Evolutionary conservation across 441 rosid genomes (phyloP).

Genomic region (Erodium moschatum): DNA sequence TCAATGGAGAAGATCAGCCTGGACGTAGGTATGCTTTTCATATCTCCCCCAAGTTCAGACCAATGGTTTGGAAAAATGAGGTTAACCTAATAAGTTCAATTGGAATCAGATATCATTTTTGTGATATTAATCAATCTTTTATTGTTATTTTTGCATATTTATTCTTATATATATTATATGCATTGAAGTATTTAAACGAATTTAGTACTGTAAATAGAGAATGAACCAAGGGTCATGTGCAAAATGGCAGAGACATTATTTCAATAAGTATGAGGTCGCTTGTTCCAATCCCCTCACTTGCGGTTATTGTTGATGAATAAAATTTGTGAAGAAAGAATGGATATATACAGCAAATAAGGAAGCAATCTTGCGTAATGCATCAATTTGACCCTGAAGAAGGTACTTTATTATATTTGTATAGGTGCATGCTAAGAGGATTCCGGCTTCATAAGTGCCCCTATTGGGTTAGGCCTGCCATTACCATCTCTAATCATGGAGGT

Average conservation of each 20-base stretch:
- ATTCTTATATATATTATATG: neutral
- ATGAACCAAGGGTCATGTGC: too few species aligned
- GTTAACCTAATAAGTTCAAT: neutral
- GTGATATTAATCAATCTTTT: neutral
- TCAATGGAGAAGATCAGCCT: conserved; percentile 53
- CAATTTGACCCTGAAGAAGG: conserved; percentile 8
- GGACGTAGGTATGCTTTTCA: conserved; percentile 48
- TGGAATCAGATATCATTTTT: neutral
- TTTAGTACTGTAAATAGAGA: neutral
- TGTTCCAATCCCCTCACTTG: too few species aligned
- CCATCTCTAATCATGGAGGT: conserved; percentile 66
- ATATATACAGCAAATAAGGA: neutral
- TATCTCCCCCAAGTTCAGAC: conserved; percentile 8
- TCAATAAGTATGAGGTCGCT: too few species aligned
- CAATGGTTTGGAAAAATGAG: neutral
- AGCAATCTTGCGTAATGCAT: conserved; percentile 6
- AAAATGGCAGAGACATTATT: too few species aligned
- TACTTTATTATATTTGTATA: conserved; percentile 28
- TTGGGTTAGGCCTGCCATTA: conserved; percentile 76
- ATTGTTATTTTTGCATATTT: neutral
- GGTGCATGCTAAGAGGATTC: conserved; percentile 87
- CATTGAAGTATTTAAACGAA: neutral
- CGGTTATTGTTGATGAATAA: too few species aligned
- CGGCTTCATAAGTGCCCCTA: conserved; percentile 71
- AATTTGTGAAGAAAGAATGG: neutral